Evolutionary conservation across 345 rosid genomes (phyloP), one percentile per base, ranked within the genome.

Genomic region (Citrus australasica): DNA sequence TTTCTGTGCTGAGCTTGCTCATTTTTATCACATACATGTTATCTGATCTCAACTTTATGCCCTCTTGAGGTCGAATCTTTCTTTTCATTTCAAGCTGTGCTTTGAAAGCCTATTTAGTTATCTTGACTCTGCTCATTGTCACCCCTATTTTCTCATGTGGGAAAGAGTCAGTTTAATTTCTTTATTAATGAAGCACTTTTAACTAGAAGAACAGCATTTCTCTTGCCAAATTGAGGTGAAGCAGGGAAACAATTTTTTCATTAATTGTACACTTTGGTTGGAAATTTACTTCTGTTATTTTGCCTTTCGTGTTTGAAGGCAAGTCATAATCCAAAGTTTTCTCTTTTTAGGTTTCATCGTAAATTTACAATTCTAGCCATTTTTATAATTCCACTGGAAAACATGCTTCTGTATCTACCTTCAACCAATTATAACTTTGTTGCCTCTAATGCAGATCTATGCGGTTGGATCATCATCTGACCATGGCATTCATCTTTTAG

Each of bases 401-500:
- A 27, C 0, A 0, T 66, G 16, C 3, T 24, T 38, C 14, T 16
- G 7, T 33, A 58, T n/a, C 21, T 59, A 1, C 78, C 76, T n/a
- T 25, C 17, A 28, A 81, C 22, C 73, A 62, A 33, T 58, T n/a
- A 24, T 62, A 48, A 46, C 33, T 9, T 48, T 63, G 30, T 37
- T 84, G 38, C 59, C 69, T 69, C 55, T 22, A 10, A 19, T 84
- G 84, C 90, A 96, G 98, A 88, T 89, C 27, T 94, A 90, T 87
- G 97, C 69, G 66, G 95, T 90, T 38, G 97, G 97, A 59, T 91
- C 98, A 66, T 85, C 88, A 83, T 80, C 88, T 71, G 89, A 87
- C 73, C 83, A 83, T 71, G 99, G 98, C 82, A 87, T 96, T 83
- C 93, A 94, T 88, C 86, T 94, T 82, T 84, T 96, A 86, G 99